Base-by-base conservation (phyloP, 139 green algal genomes). In the Coccomyxa sp. region DNA sequence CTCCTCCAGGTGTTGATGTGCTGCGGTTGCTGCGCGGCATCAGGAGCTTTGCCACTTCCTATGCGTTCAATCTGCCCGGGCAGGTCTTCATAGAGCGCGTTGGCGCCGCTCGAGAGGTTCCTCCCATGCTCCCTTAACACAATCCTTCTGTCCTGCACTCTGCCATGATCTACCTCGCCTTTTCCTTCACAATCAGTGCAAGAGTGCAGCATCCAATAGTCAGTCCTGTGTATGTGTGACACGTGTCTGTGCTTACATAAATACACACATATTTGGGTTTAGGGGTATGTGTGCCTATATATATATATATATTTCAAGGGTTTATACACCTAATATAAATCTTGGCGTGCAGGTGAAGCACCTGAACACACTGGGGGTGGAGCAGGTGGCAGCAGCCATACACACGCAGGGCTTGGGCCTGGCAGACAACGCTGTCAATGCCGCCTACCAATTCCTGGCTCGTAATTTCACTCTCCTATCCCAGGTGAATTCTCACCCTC, bases 1-100 rank as follows among this genome's bases (percentile, higher is more conserved):
- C 63, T 71, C n/a, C 4, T 71, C 18, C 79, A 83, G 79, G 79
- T 28, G 57, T 83, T 30, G 79, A 83, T 31, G 30, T 83, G 60
- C 31, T 83, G 79, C 60, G 77, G 30, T 31, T 83, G 14, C 10
- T 83, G 15, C 28, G 63, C 16, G 31, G 32, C 15, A 23, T 83
- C 57, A n/a, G 28, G 60, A 21, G n/a, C 21, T 83, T 83, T 32
- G 66, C 79, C 13, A 31, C 60, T 15, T 60, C 18, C 28, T 83
- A 63, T 63, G 79, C 63, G 0, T 83, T 77, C 66, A 45, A 28
- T 7, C n/a, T 76, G 31, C 30, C 66, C 27, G 38, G 57, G 63
- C 15, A 63, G 30, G 10, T 27, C n/a, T 83, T 83, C 45, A 21
- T 83, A 31, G 30, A 83, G 79, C 60, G 79, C 0, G 51, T 38